Evolutionary conservation across 2,329 filamentous ascomycete genomes (phyloP).

Genomic region (Pseudogymnoascus sp.): DNA sequence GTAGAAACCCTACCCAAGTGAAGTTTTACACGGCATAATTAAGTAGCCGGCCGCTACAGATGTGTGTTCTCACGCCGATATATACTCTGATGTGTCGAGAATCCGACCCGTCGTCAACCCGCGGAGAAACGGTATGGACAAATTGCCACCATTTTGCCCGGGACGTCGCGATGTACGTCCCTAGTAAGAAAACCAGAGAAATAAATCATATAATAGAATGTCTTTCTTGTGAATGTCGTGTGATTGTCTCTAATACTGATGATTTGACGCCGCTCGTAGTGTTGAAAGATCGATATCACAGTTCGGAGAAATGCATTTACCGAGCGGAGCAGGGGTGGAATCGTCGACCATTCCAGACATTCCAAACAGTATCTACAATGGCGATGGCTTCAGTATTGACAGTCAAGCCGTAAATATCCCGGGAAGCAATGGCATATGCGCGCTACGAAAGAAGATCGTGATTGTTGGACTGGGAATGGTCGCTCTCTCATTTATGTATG

Average conservation of each 20-base stretch:
- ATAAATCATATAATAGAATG: not conserved
- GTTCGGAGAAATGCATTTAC: conserved; percentile 8
- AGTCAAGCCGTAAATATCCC: not conserved
- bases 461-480: conserved; percentile 91
- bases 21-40: not conserved
- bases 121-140: not conserved
- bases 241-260: not conserved
- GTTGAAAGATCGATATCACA: not conserved
- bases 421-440: conserved; percentile 15
- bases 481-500: conserved; percentile 79
- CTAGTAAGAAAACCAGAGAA: not conserved
- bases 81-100: not conserved
- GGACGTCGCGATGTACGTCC: not conserved
- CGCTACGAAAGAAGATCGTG: conserved; percentile 58
- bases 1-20: not conserved
- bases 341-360: conserved; percentile 1
- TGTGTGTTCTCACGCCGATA: not conserved
- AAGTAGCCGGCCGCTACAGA: not conserved
- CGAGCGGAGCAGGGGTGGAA: conserved; percentile 4
- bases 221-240: not conserved
- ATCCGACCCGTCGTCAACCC: not conserved
- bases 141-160: not conserved
- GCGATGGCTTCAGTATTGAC: not conserved
- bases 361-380: not conserved
- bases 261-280: not conserved